Evolutionary conservation across 495 filamentous ascomycete genomes (phyloP), one percentile per base, ranked within the genome.

Genomic region (Aspergillus saccharolyticus): DNA sequence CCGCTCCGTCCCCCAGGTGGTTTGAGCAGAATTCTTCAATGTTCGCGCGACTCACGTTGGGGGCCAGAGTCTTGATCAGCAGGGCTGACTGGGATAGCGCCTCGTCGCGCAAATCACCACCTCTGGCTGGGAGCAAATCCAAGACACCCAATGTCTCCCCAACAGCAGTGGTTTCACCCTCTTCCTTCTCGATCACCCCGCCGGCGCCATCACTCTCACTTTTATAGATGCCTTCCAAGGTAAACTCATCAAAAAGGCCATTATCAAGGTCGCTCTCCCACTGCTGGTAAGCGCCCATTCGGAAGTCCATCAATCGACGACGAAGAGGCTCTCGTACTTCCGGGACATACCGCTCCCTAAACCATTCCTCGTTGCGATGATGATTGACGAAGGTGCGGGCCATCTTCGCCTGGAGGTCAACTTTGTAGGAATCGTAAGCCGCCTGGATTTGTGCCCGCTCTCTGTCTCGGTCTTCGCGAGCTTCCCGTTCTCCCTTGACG

Each of bases 51-150:
- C 88, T 96, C 47, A 99, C 95, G 59, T 93, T 93, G 3, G 94
- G 95, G 14, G 95, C 94, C 68, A 99, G 88, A 0, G 94, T 99
- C 75, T 99, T 99, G 75, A 99, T 96, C 44, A 99, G 82, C 22
- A 99, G 78, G 1, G 95, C 92, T 15, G 94, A 95, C 70, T 95
- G 89, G 57, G 83, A 82, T 17, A 90, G 77, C 47, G 84, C 85
- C 55, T 96, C 89, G 64, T 97, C 92, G 9, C 90, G 82, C 42
- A 96, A 77, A 56, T 96, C 90, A 53, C 86, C 88, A 45, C 86
- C 89, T 61, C 80, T 81, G 28, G 85, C 83, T 42, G 92, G 90
- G 19, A 96, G 82, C 50, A 97, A 71, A 70, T 97, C 92, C 25
- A 90, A 88, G 30, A 96, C 90, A 44, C 94, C 90, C 8, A 97